phyloP scores from a whole-genome alignment of 2,329 filamentous ascomycete species.

The Aureobasidium sp. region DNA sequence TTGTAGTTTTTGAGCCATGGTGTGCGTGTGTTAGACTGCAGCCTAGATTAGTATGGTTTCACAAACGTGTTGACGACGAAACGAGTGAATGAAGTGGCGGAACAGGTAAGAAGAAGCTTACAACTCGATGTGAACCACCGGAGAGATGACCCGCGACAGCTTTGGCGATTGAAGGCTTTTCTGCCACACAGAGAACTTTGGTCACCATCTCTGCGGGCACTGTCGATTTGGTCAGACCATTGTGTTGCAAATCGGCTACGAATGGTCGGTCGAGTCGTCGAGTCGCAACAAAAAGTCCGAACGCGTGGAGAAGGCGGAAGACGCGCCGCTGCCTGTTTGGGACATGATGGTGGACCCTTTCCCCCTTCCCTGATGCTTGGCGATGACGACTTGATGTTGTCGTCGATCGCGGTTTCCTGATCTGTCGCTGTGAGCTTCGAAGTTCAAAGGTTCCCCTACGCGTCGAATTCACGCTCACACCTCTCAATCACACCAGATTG shows the following conservation, averaged over 20 bases:
- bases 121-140: constrained; percentile 64
- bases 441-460: background rate
- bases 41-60: background rate
- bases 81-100: background rate
- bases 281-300: background rate
- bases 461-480: background rate
- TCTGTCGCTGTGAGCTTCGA: background rate
- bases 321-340: constrained; percentile 12
- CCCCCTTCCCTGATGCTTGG: background rate
- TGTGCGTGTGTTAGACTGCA: background rate
- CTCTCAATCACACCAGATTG: background rate
- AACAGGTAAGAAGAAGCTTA: constrained; percentile 32
- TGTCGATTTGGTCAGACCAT: background rate
- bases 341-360: background rate
- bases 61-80: constrained; percentile 28
- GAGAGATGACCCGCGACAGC: constrained; percentile 85
- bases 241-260: background rate
- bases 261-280: background rate
- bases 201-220: constrained; percentile 31
- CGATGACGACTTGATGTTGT: constrained; percentile 8
- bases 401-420: background rate
- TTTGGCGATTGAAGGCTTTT: constrained; percentile 93
- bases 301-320: constrained; percentile 8
- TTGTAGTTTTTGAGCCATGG: constrained; percentile 86
- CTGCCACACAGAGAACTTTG: constrained; percentile 67